Percentiles rank a stretch among this genome's conserved stretches.
These are phyloP conservation scores for Eutrema yunnanense DNA, from an alignment of 345 rosid species.

Conservation along the genomic window DNA sequence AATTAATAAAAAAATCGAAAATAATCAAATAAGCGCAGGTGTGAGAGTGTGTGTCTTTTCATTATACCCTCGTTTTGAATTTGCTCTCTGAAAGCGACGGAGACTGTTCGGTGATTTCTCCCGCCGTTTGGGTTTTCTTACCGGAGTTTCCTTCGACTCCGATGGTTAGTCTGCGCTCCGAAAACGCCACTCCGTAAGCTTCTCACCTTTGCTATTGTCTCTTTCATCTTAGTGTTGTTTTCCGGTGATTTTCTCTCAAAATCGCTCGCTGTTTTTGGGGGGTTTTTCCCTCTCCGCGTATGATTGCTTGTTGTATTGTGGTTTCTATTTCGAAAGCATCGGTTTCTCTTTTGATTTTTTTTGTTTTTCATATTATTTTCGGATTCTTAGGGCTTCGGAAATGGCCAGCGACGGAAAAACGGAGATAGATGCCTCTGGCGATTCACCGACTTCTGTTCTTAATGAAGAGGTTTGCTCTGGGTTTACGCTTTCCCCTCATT, in stretches of 20 bases:
- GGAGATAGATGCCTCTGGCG: slow-evolving; percentile 45
- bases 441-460: slow-evolving; percentile 89
- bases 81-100: slow-evolving; percentile 15
- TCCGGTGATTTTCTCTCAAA: slow-evolving; percentile 1
- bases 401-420: slow-evolving; percentile 28
- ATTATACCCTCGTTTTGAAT: slow-evolving; percentile 16
- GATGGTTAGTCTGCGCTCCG: slow-evolving; percentile 23
- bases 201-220: background rate
- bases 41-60: slow-evolving; percentile 8
- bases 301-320: background rate
- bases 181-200: background rate
- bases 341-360: background rate
- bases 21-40: background rate
- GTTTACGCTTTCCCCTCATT: background rate
- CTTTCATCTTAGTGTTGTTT: background rate
- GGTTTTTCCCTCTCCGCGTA: background rate
- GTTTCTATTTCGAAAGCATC: background rate
- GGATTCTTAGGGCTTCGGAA: slow-evolving; percentile 32
- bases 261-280: background rate
- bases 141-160: background rate
- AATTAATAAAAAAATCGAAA: slow-evolving; percentile 3
- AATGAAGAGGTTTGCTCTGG: slow-evolving; percentile 56
- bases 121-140: background rate
- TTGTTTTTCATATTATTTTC: background rate
- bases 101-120: slow-evolving; percentile 5